Evolutionary conservation across 495 filamentous ascomycete genomes (phyloP), one percentile per base, ranked within the genome.

Genomic region (Rostrohypoxylon terebratum): DNA sequence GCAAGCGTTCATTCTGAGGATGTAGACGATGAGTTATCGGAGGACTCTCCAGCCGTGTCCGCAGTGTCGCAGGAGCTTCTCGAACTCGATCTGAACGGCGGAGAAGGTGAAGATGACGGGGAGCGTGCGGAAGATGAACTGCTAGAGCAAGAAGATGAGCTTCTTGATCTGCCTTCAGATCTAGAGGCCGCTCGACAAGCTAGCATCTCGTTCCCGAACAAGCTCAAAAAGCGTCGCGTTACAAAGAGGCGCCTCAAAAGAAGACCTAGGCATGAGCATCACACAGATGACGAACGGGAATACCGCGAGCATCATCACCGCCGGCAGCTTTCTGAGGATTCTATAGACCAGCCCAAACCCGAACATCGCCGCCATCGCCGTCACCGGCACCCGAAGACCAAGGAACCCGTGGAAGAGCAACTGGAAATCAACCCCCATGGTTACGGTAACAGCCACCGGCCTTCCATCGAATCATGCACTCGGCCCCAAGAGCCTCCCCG

Each of bases 191-290:
- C 83, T 3, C 78, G 65, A 48, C 47, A 80, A 66, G 83, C 82
- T 23, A 82, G 80, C 40, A 48, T 82, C 8, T 78, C 81, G 10
- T 78, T 80, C 59, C 79, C 79, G 59, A 85, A 83, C n/a, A 86
- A 83, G 64, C 71, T 83, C 10, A 85, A 82, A 77, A 86, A 87
- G 71, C 80, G 81, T 28, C 77, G 80, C 33, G 69, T 85, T 50
- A 78, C 73, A 4, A 78, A 79, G 55, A 77, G 81, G 16, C 83
- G 82, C 64, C 83, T 79, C 63, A 83, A 75, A 71, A 79, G 76
- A 40, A 82, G 76, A 47, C 77, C 54, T 54, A 71, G 59, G 14
- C 70, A 77, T 14, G 71, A 80, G 42, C 67, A 74, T n/a, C 61
- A 71, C 50, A 68, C 75, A 14, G 71, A 77, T 1, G 63, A 69